A percentile compares a stretch with the other conserved stretches of the same genome.
Conservation (phyloP, 345 rosid species). For the Draba incana region DNA sequence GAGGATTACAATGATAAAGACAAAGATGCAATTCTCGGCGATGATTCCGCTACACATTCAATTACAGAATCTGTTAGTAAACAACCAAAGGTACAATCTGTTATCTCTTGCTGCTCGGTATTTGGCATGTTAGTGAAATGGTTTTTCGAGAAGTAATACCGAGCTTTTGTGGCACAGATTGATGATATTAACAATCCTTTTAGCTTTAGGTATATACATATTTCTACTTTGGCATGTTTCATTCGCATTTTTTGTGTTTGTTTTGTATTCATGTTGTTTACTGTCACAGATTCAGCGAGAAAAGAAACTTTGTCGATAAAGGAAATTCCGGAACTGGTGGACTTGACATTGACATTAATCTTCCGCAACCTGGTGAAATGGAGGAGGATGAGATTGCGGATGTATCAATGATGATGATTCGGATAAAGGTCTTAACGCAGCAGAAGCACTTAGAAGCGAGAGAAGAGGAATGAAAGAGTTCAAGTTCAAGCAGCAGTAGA, state of each 20-base stretch:
- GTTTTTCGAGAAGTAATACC: background rate
- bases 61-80: too few relatives aligned
- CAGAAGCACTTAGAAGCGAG: constrained; percentile 75
- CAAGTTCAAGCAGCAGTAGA: constrained; percentile 61
- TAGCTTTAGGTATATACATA: constrained; percentile 47
- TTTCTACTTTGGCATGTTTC: too few relatives aligned
- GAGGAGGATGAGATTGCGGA: constrained; percentile 84
- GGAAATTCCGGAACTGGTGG: constrained; percentile 43
- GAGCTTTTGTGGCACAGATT: constrained; percentile 37
- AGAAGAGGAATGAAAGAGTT: constrained; percentile 45
- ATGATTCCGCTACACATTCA: too few relatives aligned
- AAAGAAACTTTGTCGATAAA: constrained; percentile 37
- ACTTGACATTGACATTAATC: constrained; percentile 65
- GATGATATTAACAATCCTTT: constrained; percentile 45
- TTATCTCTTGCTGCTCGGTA: background rate
- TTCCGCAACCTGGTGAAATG: constrained; percentile 52
- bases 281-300: too few relatives aligned
- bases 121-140: background rate
- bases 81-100: too few relatives aligned
- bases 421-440: constrained; percentile 67
- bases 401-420: constrained; percentile 67
- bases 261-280: too few relatives aligned
- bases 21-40: constrained; percentile 69
- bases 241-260: too few relatives aligned
- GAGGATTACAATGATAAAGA: constrained; percentile 64